phyloP scores from a whole-genome alignment of 2,329 filamentous ascomycete species.

The Aspergillus hiratsukae region DNA sequence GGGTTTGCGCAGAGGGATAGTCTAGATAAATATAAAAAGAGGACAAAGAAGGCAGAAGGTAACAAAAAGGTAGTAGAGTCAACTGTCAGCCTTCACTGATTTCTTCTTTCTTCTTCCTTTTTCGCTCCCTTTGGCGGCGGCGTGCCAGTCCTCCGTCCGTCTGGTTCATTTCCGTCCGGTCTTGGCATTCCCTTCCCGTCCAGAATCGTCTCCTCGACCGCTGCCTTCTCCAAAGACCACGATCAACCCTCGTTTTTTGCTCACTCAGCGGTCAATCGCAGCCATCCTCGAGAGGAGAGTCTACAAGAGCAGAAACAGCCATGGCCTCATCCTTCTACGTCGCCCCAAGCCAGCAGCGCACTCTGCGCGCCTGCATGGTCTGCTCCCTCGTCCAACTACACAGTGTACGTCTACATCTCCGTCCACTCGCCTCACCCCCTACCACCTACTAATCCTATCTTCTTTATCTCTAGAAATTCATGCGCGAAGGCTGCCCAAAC shows the following conservation, averaged over 20 bases:
- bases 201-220: constrained; percentile 24
- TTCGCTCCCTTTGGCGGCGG: neutral
- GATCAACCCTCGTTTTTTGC: neutral
- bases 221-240: constrained; percentile 2
- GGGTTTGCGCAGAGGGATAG: neutral
- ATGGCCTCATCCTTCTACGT: constrained; percentile 57
- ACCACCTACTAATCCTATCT: constrained; percentile 1
- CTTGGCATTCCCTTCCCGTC: constrained; percentile 25
- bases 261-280: neutral
- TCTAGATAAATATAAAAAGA: constrained; percentile 1
- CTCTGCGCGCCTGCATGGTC: constrained; percentile 95
- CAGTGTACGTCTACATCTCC: constrained; percentile 59
- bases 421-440: constrained; percentile 22
- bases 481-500: constrained; percentile 85
- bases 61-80: neutral
- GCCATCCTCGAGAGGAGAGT: neutral
- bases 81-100: constrained; percentile 9
- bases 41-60: neutral
- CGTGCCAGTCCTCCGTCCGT: neutral
- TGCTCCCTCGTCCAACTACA: constrained; percentile 90
- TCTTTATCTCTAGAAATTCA: constrained; percentile 63
- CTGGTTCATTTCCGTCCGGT: constrained; percentile 14
- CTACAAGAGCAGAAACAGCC: neutral
- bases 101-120: constrained; percentile 11
- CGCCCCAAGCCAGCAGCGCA: constrained; percentile 70